Conservation (phyloP, 176 grass and related monocot species). For the Thalia dealbata region DNA sequence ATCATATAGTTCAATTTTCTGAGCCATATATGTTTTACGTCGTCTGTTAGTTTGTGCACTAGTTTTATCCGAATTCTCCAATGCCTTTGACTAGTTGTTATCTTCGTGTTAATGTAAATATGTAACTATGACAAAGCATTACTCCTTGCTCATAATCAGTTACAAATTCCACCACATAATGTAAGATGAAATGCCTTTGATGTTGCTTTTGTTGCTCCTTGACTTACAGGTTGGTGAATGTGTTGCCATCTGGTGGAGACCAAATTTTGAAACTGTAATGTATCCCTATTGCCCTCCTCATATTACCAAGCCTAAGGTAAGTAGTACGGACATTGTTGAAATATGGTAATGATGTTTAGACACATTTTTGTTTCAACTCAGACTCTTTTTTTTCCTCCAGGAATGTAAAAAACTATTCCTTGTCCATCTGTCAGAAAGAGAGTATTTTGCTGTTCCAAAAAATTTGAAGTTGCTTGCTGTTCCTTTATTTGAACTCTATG, state of each 20-base stretch:
- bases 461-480: conserved; percentile 99
- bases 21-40: too few relatives aligned
- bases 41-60: too few relatives aligned
- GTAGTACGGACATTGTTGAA: conserved; percentile 11
- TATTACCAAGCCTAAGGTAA: conserved; percentile 97
- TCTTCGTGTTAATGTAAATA: too few relatives aligned
- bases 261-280: conserved; percentile 99
- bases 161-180: neutral
- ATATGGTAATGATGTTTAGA: neutral
- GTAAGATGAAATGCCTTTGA: neutral
- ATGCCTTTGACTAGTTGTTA: too few relatives aligned
- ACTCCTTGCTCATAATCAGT: neutral
- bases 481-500: conserved; percentile 95
- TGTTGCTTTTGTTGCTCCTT: neutral
- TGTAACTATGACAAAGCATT: too few relatives aligned
- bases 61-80: too few relatives aligned
- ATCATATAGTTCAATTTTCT: too few relatives aligned
- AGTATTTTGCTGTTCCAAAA: conserved; percentile 98
- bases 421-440: conserved; percentile 90
- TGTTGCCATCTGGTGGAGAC: conserved; percentile 99
- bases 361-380: neutral
- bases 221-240: conserved; percentile 82
- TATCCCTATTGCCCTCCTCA: conserved; percentile 99
- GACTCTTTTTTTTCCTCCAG: conserved; percentile 21
- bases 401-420: conserved; percentile 99